Evolutionary conservation across 2,329 filamentous ascomycete genomes (phyloP).

Genomic region (Talaromyces funiculosus): DNA sequence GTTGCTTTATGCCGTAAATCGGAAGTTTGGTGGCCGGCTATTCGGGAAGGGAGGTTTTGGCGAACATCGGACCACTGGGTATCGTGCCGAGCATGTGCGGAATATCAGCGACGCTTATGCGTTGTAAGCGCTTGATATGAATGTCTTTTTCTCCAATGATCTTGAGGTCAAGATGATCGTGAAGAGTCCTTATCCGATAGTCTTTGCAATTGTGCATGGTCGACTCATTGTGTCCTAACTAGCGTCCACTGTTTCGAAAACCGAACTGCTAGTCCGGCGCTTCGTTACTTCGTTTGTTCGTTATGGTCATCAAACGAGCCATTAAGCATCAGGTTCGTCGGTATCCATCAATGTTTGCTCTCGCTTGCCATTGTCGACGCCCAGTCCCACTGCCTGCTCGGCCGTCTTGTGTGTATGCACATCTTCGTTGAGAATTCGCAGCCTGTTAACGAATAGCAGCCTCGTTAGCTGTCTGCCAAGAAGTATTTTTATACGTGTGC

Average conservation of each 20-base stretch:
- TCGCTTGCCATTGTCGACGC: constrained; percentile 59
- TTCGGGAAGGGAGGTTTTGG: constrained; percentile 10
- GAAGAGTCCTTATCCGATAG: too few relatives aligned
- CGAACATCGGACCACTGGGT: constrained; percentile 14
- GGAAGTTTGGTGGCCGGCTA: constrained; percentile 13
- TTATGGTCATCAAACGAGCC: neutral
- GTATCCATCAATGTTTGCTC: constrained; percentile 37
- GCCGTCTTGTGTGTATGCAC: constrained; percentile 82
- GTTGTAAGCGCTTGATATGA: neutral
- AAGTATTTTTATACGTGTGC: neutral
- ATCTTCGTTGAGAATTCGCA: constrained; percentile 76
- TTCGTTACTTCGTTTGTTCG: neutral
- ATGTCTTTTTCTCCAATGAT: neutral
- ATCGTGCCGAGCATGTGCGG: neutral
- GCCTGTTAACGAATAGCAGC: constrained; percentile 44
- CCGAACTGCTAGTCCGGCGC: neutral
- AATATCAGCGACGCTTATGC: neutral
- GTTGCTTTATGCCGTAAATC: constrained; percentile 13
- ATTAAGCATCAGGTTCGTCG: constrained; percentile 26
- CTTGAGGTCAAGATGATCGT: neutral
- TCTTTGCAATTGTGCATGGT: neutral
- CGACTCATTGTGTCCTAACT: neutral
- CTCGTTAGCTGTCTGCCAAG: neutral
- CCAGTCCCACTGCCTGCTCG: constrained; percentile 69
- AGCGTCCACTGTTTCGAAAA: neutral